Evolutionary conservation across 1,284 basidiomycete species (phyloP).

Genomic region (Sanghuangporus weigelae): DNA sequence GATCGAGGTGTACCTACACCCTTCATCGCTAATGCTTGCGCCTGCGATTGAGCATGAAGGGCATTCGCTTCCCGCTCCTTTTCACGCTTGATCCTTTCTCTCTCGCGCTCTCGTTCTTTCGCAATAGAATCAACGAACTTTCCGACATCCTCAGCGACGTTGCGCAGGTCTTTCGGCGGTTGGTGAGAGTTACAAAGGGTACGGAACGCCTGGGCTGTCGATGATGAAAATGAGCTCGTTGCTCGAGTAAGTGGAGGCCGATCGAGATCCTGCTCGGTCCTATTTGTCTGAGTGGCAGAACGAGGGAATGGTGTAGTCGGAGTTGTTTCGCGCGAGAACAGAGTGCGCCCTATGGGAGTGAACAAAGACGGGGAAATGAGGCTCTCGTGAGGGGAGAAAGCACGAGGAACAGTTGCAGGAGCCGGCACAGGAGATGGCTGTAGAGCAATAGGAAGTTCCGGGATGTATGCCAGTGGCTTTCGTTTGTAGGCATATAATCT

Average conservation of each 20-base stretch:
- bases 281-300: conserved; percentile 22
- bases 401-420: conserved; percentile 19
- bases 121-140: conserved; percentile 66
- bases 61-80: conserved; percentile 32
- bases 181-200: conserved; percentile 23
- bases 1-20: not conserved
- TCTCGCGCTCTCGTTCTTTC: conserved; percentile 64
- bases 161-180: conserved; percentile 33
- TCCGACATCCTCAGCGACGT: conserved; percentile 52
- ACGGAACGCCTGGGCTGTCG: conserved; percentile 29
- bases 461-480: conserved; percentile 48
- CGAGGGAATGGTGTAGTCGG: conserved; percentile 23
- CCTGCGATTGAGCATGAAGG: not conserved
- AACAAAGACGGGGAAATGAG: conserved; percentile 18
- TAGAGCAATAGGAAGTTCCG: conserved; percentile 58
- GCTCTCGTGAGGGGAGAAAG: conserved; percentile 11
- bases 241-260: conserved; percentile 21
- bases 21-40: not conserved
- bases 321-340: conserved; percentile 24
- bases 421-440: conserved; percentile 52
- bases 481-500: conserved; percentile 33
- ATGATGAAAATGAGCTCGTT: conserved; percentile 35
- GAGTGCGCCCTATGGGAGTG: conserved; percentile 13
- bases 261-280: not conserved
- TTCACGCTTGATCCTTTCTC: conserved; percentile 63